Evolutionary conservation across 2,329 filamentous ascomycete genomes (phyloP), one percentile per base, ranked within the genome.

Genomic region (Ophiostoma himal-ulmi): DNA sequence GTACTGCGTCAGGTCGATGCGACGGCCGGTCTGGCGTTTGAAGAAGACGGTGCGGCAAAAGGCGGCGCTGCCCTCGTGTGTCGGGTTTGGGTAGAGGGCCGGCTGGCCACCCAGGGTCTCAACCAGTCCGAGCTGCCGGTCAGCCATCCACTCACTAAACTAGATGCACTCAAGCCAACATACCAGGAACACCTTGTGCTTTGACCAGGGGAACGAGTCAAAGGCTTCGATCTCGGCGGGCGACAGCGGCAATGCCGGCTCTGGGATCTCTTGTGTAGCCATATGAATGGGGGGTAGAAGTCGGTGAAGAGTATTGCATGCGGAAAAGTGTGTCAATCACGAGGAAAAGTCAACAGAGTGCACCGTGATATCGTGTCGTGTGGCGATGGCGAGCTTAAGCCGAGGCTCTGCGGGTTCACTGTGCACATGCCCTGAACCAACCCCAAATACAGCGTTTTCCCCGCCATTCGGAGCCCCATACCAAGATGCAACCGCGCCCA

Each of bases 21-120:
- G 72, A 3, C 69, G 68, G 48, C 69, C 70, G 10, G 73, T 75
- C 68, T 74, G 72, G 11, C 72, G 72, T 1, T 68, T 71, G 71
- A 72, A 76, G 70, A 75, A 75, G 68, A 76, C 73, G 41, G 73
- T 74, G 34, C 75, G 75, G 71, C 74, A 75, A 44, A 75, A 75
- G 60, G 72, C 66, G 52, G 72, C 30, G 66, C 70, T 73, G 71
- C 73, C 73, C 17, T 68, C 68, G 72, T 76, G 74, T 13, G 74
- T 70, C 1, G 73, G 70, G 64, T 44, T 70, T 60, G 75, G 74
- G 3, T 34, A 44, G 26, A 76, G 72, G 62, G 73, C 72, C 13
- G 70, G 70, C 20, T 57, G 67, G 52, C 75, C 75, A 60, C 75
- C 75, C 7, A 76, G 75, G 20, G 74, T 74, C 22, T 74, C 74